Base-by-base conservation (phyloP, 371 early-diverging fungal genomes). In the Mortierella sp. region DNA sequence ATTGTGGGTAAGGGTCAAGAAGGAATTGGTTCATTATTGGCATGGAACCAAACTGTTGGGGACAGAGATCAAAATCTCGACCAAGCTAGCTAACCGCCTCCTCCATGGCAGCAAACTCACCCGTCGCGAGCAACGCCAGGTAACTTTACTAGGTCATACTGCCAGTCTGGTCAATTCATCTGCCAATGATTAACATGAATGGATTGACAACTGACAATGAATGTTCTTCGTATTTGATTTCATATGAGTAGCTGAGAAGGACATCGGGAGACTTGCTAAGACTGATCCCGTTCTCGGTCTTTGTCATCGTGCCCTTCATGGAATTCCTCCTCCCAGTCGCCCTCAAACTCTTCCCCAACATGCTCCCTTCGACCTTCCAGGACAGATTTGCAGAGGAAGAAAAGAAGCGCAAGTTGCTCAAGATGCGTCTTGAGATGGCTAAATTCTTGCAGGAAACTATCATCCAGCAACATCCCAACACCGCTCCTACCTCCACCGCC, bases 361-460 rank as follows among this genome's bases (percentile, higher is more conserved):
- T 99, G 97, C 88, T 99, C 55, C 99, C 99, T 5, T 95, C 96
- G 77, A 98, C 99, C 5, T 99, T 97, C 88, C 97, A 97, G 88
- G 94, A 95, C 93, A 96, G 97, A 88, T 95, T 92, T 81, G 92
- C 93, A 79, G 95, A 96, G 91, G 98, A 98, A 84, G 97, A 98
- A 89, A 98, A 98, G 88, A 94, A 94, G 84, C 94, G 92, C 81
- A 95, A 96, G 91, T 89, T 96, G 72, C 89, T 97, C 72, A 95
- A 96, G 88, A 96, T 97, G 72, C 93, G 98, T 63, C 89, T 98
- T n/a, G 96, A 98, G 75, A 96, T 98, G 95, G 98, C 98, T 71
- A 93, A 94, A 80, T 98, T 98, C 88, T 89, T 99, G 81, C 97
- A 97, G 88, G 98, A 98, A 75, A 97, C 98, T n/a, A 95, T 99